Evolutionary conservation across 2,329 filamentous ascomycete genomes (phyloP).

Genomic region (Mycocentrospora acerina): DNA sequence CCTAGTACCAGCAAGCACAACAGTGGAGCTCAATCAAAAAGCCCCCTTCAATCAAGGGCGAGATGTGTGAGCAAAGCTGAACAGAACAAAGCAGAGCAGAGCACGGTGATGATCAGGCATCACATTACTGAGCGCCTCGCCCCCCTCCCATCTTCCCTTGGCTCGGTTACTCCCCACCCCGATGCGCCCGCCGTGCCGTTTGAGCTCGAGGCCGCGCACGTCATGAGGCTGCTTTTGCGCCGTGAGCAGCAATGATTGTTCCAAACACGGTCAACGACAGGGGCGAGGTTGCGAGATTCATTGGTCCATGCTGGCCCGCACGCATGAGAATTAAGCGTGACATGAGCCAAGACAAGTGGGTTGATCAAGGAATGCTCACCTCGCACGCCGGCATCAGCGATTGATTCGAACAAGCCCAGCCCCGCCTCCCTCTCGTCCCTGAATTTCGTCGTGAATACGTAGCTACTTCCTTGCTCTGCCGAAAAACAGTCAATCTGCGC

Average conservation of each 20-base stretch:
- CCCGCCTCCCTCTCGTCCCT: no score
- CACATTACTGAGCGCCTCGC: conserved; percentile 9
- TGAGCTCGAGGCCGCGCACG: conserved; percentile 17
- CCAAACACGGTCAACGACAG: conserved; percentile 13
- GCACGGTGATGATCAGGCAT: conserved; percentile 7
- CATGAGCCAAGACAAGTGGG: conserved; percentile 8
- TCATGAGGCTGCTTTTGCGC: conserved; percentile 36
- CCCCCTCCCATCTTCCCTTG: no score
- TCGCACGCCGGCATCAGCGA: not conserved
- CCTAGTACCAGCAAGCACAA: conserved; percentile 9
- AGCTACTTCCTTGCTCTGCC: no score
- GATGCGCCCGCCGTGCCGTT: conserved; percentile 2
- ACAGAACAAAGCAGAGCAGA: not conserved
- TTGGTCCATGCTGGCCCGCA: not conserved
- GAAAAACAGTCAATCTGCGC: no score
- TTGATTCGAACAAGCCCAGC: no score
- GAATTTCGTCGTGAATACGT: no score
- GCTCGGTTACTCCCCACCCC: conserved; percentile 8
- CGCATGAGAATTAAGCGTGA: conserved; percentile 6
- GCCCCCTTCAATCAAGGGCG: no score
- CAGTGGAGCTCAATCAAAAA: not conserved
- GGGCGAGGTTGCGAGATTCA: conserved; percentile 19
- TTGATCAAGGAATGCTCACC: no score
- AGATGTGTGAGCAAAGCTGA: conserved; percentile 2
- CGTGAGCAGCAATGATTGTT: conserved; percentile 31